These are phyloP conservation scores for Mucor lusitanicus DNA, from an alignment of 371 early-diverging fungal species.

Conservation along the genomic window DNA sequence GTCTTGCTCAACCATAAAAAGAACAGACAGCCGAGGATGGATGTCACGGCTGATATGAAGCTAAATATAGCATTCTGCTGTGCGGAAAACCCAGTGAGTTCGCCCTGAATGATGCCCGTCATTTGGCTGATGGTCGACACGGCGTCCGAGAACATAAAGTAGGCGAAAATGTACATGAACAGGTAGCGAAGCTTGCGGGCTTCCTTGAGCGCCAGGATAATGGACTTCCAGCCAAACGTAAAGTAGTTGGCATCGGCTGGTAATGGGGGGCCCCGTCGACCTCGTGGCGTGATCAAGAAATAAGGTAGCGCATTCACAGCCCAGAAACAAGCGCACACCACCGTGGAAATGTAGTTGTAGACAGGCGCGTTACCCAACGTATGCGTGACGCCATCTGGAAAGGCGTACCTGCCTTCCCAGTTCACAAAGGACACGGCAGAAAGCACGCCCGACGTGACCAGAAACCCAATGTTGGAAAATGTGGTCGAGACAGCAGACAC, in stretches of 20 bases:
- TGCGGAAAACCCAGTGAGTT: constrained; percentile 36
- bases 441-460: constrained; percentile 32
- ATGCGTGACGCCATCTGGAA: constrained; percentile 17
- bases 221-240: constrained; percentile 42
- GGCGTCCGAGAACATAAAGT: constrained; percentile 48
- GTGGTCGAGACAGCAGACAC: constrained; percentile 46
- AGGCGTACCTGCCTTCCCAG: constrained; percentile 32
- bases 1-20: constrained; percentile 38
- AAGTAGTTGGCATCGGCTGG: constrained; percentile 30
- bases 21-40: constrained; percentile 41
- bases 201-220: constrained; percentile 21
- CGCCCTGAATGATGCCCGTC: constrained; percentile 29
- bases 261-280: constrained; percentile 34
- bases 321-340: constrained; percentile 41
- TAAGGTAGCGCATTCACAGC: constrained; percentile 41
- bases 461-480: constrained; percentile 45
- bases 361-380: constrained; percentile 45
- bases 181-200: constrained; percentile 44
- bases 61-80: constrained; percentile 31
- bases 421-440: constrained; percentile 40
- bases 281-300: constrained; percentile 32
- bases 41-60: constrained; percentile 32
- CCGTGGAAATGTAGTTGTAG: constrained; percentile 44
- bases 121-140: constrained; percentile 45
- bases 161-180: constrained; percentile 39